phyloP scores from a whole-genome alignment of 1,284 basidiomycete genomes.

The Sporisorium sorghi region DNA sequence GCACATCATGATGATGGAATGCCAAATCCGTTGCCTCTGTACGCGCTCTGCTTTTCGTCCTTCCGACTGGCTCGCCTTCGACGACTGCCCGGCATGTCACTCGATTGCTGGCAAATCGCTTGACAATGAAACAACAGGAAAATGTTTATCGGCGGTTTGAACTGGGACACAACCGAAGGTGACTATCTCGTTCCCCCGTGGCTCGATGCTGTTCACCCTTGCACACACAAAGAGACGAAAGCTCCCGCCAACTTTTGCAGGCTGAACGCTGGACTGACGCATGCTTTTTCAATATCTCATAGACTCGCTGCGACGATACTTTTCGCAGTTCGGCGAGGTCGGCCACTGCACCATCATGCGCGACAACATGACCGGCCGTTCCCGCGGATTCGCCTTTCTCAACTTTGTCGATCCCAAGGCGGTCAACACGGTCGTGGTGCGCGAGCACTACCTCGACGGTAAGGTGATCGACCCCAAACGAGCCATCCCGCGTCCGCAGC shows the following conservation, averaged over 20 bases:
- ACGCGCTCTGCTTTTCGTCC: too few species aligned
- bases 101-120: neutral
- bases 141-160: conserved; percentile 96
- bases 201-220: neutral
- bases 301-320: conserved; percentile 87
- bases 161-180: conserved; percentile 97
- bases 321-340: conserved; percentile 88
- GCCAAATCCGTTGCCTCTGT: conserved; percentile 29
- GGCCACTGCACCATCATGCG: conserved; percentile 95
- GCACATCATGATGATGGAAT: conserved; percentile 37
- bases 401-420: conserved; percentile 87
- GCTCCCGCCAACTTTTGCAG: conserved; percentile 50
- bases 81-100: conserved; percentile 5
- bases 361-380: conserved; percentile 84
- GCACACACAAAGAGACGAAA: neutral
- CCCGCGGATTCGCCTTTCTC: conserved; percentile 91
- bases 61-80: conserved; percentile 30
- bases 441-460: conserved; percentile 88
- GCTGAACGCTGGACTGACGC: conserved; percentile 53
- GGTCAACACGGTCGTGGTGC: conserved; percentile 87
- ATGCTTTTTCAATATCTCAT: too few species aligned
- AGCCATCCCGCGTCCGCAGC: conserved; percentile 82
- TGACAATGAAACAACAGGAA: conserved; percentile 79
- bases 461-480: conserved; percentile 99
- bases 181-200: conserved; percentile 6